phyloP scores from a whole-genome alignment of 2,329 filamentous ascomycete genomes.

The Botryotinia globosa region DNA sequence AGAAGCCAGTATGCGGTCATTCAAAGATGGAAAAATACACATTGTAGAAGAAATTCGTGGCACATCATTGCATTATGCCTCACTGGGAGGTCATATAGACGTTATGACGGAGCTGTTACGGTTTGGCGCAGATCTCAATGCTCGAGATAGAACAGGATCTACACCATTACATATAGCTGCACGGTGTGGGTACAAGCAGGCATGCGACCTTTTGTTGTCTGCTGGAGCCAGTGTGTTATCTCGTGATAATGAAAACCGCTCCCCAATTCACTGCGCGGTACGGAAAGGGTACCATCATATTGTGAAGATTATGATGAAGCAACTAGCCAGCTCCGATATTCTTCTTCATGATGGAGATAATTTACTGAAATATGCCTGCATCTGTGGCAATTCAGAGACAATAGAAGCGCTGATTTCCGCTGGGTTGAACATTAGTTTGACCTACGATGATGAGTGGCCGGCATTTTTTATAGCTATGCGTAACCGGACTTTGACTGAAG shows the following conservation, averaged over 20 bases:
- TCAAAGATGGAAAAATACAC: too few relatives aligned
- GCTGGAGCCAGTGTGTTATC: neutral
- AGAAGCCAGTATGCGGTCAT: too few relatives aligned
- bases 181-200: accelerated
- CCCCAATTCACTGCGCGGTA: neutral
- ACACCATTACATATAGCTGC: too few relatives aligned
- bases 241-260: neutral
- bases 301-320: neutral
- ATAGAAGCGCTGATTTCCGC: neutral
- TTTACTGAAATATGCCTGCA: neutral
- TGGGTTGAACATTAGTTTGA: neutral
- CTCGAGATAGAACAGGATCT: too few relatives aligned
- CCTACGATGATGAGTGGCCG: neutral
- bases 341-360: neutral
- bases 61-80: too few relatives aligned
- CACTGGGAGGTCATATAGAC: too few relatives aligned
- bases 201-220: neutral
- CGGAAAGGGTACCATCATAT: accelerated
- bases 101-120: too few relatives aligned
- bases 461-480: neutral
- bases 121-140: too few relatives aligned
- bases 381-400: neutral
- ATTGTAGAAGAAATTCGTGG: too few relatives aligned
- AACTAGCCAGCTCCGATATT: neutral
- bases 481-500: neutral